A percentile compares a stretch with the other conserved stretches of the same genome.
These are phyloP conservation scores for Pythium brassicae DNA, from an alignment of 352 stramenopile genomes.

Conservation along the genomic window DNA sequence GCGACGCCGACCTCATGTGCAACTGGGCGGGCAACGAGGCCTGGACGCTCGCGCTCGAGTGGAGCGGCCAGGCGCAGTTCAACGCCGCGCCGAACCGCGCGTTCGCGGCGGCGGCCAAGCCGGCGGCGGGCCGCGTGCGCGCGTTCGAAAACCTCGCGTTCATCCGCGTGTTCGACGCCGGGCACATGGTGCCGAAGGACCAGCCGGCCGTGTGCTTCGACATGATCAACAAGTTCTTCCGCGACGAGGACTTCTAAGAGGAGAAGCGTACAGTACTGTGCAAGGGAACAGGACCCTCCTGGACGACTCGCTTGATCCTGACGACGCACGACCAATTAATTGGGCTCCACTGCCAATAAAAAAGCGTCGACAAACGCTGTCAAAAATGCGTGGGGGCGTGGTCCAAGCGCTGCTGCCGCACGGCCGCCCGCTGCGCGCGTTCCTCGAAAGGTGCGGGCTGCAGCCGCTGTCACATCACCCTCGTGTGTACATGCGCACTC, in stretches of 20 bases:
- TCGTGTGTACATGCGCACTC: neutral
- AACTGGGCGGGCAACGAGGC: slow-evolving; percentile 96
- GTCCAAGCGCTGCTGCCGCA: slow-evolving; percentile 19
- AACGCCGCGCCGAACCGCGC: slow-evolving; percentile 36
- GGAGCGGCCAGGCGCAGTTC: slow-evolving; percentile 88
- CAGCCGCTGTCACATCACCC: neutral
- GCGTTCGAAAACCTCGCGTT: slow-evolving; percentile 85
- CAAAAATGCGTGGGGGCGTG: slow-evolving; percentile 16
- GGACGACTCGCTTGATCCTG: too few species aligned
- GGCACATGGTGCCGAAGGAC: slow-evolving; percentile 94
- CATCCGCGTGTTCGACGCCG: slow-evolving; percentile 91
- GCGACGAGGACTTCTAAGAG: slow-evolving; percentile 32
- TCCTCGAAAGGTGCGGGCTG: slow-evolving; percentile 28
- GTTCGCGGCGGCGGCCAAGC: slow-evolving; percentile 20
- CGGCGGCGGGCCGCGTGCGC: slow-evolving; percentile 37
- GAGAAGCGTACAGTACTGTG: too few species aligned
- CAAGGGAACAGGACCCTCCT: too few species aligned
- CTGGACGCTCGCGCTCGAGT: slow-evolving; percentile 92
- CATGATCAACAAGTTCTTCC: slow-evolving; percentile 93
- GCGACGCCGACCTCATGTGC: slow-evolving; percentile 95
- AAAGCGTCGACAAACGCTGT: neutral
- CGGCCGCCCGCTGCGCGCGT: slow-evolving; percentile 29
- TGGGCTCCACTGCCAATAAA: too few species aligned
- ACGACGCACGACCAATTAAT: too few species aligned
- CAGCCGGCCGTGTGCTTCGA: slow-evolving; percentile 86